Evolutionary conservation across 2,329 filamentous ascomycete species (phyloP).

Genomic region (Blastomyces silverae): DNA sequence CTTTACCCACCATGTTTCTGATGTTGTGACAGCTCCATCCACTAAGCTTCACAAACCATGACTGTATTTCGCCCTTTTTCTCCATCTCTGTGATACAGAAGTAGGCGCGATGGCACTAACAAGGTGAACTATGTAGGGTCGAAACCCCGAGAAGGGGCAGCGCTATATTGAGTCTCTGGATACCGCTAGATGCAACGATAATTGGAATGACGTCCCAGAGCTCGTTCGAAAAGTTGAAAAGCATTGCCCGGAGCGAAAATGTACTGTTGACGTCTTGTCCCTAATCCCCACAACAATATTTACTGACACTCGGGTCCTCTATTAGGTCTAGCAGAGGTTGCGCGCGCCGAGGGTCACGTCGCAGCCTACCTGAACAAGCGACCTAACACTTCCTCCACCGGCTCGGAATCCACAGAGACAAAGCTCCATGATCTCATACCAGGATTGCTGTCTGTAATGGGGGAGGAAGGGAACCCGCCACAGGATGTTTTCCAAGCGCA

Average conservation of each 20-base stretch:
- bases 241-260: constrained; percentile 77
- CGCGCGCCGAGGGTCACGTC: constrained; percentile 61
- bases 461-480: constrained; percentile 48
- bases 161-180: constrained; percentile 79
- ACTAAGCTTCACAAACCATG: constrained; percentile 21
- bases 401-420: constrained; percentile 24
- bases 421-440: constrained; percentile 40
- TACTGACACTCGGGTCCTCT: constrained; percentile 13
- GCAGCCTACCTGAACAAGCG: constrained; percentile 45
- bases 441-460: constrained; percentile 47
- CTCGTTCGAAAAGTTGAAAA: constrained; percentile 89
- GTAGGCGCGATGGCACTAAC: constrained; percentile 1
- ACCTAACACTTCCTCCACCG: constrained; percentile 28
- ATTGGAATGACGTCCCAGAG: constrained; percentile 81
- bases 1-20: constrained; percentile 5
- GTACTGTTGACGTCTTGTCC: constrained; percentile 47
- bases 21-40: constrained; percentile 5
- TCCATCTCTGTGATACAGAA: neutral
- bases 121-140: constrained; percentile 8
- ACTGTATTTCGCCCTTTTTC: constrained; percentile 20
- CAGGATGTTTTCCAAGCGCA: constrained; percentile 67
- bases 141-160: constrained; percentile 61
- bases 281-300: constrained; percentile 19
- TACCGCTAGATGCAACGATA: constrained; percentile 75
- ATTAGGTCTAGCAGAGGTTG: constrained; percentile 62